These are phyloP conservation scores for Chlorophyllum brunneum DNA, from an alignment of 768 basidiomycete species.

Conservation along the genomic window DNA sequence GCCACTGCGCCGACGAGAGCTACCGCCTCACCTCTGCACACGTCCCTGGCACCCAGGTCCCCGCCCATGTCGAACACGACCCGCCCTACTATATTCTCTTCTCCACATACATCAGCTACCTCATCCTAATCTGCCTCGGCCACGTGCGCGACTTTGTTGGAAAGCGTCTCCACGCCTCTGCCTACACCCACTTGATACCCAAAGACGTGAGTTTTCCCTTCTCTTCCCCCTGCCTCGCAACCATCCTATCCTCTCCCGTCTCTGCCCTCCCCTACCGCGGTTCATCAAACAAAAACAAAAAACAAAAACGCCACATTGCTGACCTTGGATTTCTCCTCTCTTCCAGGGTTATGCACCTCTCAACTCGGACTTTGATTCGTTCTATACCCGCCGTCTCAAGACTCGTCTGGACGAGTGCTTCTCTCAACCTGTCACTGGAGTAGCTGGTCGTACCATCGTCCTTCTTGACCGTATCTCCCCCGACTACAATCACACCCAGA, in stretches of 20 bases:
- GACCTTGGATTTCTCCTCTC: neutral
- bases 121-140: slow-evolving; percentile 87
- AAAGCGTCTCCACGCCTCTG: slow-evolving; percentile 66
- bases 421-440: slow-evolving; percentile 87
- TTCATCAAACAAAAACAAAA: too few relatives aligned
- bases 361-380: slow-evolving; percentile 98
- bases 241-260: neutral
- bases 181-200: slow-evolving; percentile 81
- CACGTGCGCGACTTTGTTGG: slow-evolving; percentile 95
- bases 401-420: slow-evolving; percentile 95
- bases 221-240: slow-evolving; percentile 1
- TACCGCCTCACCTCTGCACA: slow-evolving; percentile 71
- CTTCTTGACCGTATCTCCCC: slow-evolving; percentile 80
- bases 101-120: slow-evolving; percentile 90
- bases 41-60: slow-evolving; percentile 43
- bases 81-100: slow-evolving; percentile 92
- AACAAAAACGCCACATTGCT: too few relatives aligned
- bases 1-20: slow-evolving; percentile 77
- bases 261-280: neutral
- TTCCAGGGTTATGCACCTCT: slow-evolving; percentile 90
- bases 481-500: slow-evolving; percentile 77
- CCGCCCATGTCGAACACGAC: slow-evolving; percentile 64
- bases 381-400: slow-evolving; percentile 96
- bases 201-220: slow-evolving; percentile 59
- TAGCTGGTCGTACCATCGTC: slow-evolving; percentile 89